Conservation (phyloP, 139 green algal genomes). For the Tetradesmus obliquus region DNA sequence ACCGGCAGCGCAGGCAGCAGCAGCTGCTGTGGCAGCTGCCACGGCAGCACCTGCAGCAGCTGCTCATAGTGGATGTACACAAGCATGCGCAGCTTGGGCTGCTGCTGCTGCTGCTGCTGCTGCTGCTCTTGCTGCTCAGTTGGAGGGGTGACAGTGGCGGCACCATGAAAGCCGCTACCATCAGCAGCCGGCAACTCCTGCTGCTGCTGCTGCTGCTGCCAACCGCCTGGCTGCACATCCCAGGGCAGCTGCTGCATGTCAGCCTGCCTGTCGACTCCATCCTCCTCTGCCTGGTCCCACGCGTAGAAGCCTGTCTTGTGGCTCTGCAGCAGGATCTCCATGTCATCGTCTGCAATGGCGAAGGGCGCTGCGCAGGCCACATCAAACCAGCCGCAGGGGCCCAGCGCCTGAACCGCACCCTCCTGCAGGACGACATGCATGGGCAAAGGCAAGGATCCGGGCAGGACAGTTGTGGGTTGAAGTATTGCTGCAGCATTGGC, state of each 20-base stretch:
- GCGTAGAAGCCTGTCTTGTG: conserved; percentile 38
- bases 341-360: background rate
- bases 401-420: conserved; percentile 18
- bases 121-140: background rate
- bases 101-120: background rate
- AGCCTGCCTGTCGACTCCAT: background rate
- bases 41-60: conserved; percentile 22
- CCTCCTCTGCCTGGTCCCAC: conserved; percentile 29
- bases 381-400: conserved; percentile 35
- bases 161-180: background rate
- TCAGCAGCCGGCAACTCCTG: background rate
- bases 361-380: background rate
- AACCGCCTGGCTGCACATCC: background rate
- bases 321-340: conserved; percentile 24
- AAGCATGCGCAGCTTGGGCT: conserved; percentile 28
- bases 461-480: background rate
- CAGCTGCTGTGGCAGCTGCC: conserved; percentile 1
- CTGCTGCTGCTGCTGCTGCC: conserved; percentile 11
- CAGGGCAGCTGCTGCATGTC: background rate
- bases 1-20: background rate
- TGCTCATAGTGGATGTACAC: conserved; percentile 41
- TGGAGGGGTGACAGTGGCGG: background rate
- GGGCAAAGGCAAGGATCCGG: background rate
- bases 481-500: background rate
- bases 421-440: background rate